phyloP scores from a whole-genome alignment of 83 land plant species.

The Thuja plicata region DNA sequence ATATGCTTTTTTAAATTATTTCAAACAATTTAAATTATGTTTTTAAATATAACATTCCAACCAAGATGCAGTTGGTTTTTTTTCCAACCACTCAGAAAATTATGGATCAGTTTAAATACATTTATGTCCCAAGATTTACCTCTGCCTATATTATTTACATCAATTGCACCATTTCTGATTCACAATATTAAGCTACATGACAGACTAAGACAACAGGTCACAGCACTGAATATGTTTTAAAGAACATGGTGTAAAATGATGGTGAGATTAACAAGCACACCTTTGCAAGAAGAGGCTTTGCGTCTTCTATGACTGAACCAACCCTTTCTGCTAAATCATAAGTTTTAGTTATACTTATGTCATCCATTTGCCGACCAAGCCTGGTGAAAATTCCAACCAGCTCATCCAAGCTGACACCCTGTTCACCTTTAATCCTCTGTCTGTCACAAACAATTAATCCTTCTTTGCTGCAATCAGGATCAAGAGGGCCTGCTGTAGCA shows the following conservation, averaged over 20 bases:
- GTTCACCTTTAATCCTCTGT: conserved; percentile 77
- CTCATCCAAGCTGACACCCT: conserved; percentile 93
- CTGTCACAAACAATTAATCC: conserved; percentile 93
- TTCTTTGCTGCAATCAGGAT: conserved; percentile 67
- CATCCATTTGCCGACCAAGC: conserved; percentile 81
- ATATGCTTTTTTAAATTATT: neutral
- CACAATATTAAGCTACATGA: neutral
- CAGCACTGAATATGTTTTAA: neutral
- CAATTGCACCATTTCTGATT: neutral
- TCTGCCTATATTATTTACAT: neutral
- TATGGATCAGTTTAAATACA: neutral
- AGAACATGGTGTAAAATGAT: neutral
- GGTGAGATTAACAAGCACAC: conserved; percentile 30
- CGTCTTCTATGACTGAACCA: conserved; percentile 68
- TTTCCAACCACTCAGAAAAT: neutral
- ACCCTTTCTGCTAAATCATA: conserved; percentile 75
- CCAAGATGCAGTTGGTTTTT: neutral
- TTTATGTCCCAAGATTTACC: neutral
- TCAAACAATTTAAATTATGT: too few relatives aligned
- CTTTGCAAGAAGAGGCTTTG: conserved; percentile 85
- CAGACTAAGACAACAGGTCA: neutral
- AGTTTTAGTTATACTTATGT: conserved; percentile 61
- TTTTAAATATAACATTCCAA: neutral
- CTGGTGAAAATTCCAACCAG: conserved; percentile 87
- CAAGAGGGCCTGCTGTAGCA: conserved; percentile 81